Percentiles rank a stretch among this genome's conserved stretches.
Conservation (phyloP, 169 alveolate species). For the Neospora caninum region DNA sequence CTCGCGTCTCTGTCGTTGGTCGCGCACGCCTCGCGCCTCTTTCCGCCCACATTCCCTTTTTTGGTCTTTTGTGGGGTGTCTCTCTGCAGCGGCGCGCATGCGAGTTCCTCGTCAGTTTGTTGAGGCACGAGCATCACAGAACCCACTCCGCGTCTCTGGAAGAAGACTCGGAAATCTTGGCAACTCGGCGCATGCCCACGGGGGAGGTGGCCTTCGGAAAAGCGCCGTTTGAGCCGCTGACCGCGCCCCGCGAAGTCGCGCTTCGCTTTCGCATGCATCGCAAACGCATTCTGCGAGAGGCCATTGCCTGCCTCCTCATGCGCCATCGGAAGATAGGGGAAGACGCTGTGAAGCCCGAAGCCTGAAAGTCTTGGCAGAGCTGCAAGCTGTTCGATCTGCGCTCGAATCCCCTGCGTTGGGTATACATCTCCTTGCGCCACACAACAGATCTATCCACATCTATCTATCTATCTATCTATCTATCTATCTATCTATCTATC, state of each 20-base stretch:
- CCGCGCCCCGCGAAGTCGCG: not conserved
- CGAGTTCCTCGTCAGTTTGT: not conserved
- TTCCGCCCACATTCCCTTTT: not conserved
- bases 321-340: not conserved
- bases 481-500: not conserved
- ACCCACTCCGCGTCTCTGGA: not conserved
- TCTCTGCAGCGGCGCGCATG: not conserved
- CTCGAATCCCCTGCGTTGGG: too few species aligned
- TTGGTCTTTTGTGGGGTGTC: not conserved
- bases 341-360: too few species aligned
- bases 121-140: constrained; percentile 12
- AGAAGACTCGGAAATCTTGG: not conserved
- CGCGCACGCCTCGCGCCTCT: not conserved
- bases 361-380: too few species aligned
- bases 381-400: too few species aligned
- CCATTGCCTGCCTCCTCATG: not conserved
- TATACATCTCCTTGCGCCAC: too few species aligned
- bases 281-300: not conserved
- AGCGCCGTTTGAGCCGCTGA: not conserved
- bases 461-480: not conserved
- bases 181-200: not conserved
- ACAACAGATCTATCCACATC: too few species aligned
- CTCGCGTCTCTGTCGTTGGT: not conserved
- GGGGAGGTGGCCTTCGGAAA: not conserved
- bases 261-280: constrained; percentile 16